A percentile compares a stretch with the other conserved stretches of the same genome.
Evolutionary conservation across 495 filamentous ascomycete genomes (phyloP).

Genomic region (Alectoria sarmentosa): DNA sequence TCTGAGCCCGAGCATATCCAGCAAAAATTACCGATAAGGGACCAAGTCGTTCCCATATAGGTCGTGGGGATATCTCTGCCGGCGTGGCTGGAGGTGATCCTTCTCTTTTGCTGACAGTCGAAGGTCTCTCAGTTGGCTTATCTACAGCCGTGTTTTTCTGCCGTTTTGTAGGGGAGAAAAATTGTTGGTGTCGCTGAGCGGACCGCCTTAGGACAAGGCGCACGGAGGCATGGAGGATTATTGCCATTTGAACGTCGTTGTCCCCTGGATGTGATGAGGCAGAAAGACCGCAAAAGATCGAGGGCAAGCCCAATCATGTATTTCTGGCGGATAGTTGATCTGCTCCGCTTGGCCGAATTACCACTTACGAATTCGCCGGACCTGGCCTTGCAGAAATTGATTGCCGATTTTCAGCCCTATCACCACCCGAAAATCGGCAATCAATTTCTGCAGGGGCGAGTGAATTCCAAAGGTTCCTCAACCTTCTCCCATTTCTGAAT

Average conservation of each 20-base stretch:
- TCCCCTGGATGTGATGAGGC: background rate
- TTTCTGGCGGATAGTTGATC: no score
- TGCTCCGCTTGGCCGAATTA: background rate
- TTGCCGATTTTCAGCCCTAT: no score
- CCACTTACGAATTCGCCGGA: conserved; percentile 20
- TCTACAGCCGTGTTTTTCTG: conserved; percentile 14
- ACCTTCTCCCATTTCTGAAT: no score
- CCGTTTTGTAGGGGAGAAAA: conserved; percentile 2
- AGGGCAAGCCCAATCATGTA: no score
- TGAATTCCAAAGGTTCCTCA: no score
- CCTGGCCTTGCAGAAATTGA: conserved; percentile 20
- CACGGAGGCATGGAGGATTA: conserved; percentile 3
- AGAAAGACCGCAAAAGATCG: no score
- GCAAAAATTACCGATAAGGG: conserved; percentile 54
- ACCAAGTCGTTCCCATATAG: conserved; percentile 24
- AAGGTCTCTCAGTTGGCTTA: conserved; percentile 8
- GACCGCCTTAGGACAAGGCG: conserved; percentile 8
- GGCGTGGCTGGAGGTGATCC: background rate
- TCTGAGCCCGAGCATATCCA: conserved; percentile 65
- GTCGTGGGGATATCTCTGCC: conserved; percentile 5
- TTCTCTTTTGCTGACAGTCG: conserved; percentile 3
- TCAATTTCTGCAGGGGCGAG: no score
- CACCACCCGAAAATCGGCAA: no score
- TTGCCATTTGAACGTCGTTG: background rate
- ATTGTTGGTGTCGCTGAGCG: conserved; percentile 8